Conservation (phyloP, 306 rosid species). For the Trichosanthes truncata region DNA sequence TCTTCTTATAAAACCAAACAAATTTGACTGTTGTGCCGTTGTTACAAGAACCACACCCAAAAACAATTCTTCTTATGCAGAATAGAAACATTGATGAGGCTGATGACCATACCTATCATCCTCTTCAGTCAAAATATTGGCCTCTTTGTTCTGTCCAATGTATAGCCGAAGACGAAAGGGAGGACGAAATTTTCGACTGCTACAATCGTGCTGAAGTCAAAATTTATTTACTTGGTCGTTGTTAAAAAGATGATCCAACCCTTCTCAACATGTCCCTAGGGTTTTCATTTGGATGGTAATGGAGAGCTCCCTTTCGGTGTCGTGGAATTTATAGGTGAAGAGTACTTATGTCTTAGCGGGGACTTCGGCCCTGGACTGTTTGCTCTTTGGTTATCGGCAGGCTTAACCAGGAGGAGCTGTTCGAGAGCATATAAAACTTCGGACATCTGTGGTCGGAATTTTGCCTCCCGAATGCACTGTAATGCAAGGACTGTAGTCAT, state of each 20-base stretch:
- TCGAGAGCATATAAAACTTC: constrained; percentile 52
- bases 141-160: neutral
- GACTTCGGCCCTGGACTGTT: constrained; percentile 18
- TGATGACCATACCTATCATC: neutral
- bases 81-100: neutral
- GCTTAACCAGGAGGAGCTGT: constrained; percentile 16
- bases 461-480: constrained; percentile 57
- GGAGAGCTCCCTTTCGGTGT: constrained; percentile 14
- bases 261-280: neutral
- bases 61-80: neutral
- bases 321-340: constrained; percentile 16
- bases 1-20: neutral
- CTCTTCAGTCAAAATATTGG: neutral
- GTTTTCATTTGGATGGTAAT: constrained; percentile 8
- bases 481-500: constrained; percentile 54
- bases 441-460: constrained; percentile 58
- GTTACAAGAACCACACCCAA: neutral
- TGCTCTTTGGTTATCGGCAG: neutral
- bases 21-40: neutral
- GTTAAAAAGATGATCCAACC: neutral
- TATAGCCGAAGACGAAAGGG: neutral
- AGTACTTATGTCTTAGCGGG: constrained; percentile 18
- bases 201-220: neutral
- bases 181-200: no score
- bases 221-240: neutral